Conservation (phyloP, 805 yeast genomes). For the Ogataea nonfermentans region DNA sequence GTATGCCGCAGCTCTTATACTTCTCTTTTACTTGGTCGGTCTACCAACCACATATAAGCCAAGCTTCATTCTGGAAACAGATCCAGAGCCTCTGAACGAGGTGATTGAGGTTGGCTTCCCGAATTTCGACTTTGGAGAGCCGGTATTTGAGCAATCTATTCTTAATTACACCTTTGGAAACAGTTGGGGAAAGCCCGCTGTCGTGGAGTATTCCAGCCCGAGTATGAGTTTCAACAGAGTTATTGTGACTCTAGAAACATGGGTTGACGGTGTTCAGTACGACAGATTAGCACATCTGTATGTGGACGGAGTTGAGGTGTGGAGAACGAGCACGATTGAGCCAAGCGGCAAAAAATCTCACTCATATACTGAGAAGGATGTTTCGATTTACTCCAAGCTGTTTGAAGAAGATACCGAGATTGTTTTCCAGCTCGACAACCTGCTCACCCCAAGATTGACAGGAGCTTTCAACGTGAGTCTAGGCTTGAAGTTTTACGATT, state of each 20-base stretch:
- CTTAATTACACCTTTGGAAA: slow-evolving; percentile 51
- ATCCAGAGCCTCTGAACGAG: slow-evolving; percentile 21
- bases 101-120: slow-evolving; percentile 35
- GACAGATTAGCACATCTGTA: slow-evolving; percentile 66
- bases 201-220: slow-evolving; percentile 44
- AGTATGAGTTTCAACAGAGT: slow-evolving; percentile 48
- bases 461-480: slow-evolving; percentile 61
- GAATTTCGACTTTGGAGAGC: slow-evolving; percentile 28
- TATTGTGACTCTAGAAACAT: slow-evolving; percentile 50
- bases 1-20: background rate
- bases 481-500: slow-evolving; percentile 47
- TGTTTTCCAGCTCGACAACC: slow-evolving; percentile 64
- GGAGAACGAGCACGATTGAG: slow-evolving; percentile 86
- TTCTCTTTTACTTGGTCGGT: too few relatives aligned
- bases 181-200: slow-evolving; percentile 59
- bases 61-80: background rate
- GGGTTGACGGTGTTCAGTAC: slow-evolving; percentile 58
- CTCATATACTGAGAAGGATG: slow-evolving; percentile 59
- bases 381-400: slow-evolving; percentile 51
- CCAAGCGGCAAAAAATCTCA: slow-evolving; percentile 54
- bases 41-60: background rate
- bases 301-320: slow-evolving; percentile 60
- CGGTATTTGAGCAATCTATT: slow-evolving; percentile 41
- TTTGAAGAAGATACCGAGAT: slow-evolving; percentile 44
- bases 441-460: slow-evolving; percentile 49